Conservation (phyloP, 179 eudicot genomes). For the Drosera spatulata region DNA sequence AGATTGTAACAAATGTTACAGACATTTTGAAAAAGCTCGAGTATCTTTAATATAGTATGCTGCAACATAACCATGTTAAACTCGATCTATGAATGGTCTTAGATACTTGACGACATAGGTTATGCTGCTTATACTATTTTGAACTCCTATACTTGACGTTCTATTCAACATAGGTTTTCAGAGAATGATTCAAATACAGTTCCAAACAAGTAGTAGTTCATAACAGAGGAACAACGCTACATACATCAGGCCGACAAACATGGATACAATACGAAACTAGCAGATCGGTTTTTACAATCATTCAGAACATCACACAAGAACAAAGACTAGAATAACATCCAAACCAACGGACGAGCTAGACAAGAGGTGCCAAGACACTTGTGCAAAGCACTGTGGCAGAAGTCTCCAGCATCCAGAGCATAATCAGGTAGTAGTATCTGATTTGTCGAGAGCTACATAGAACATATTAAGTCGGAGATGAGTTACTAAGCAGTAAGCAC, state of each 20-base stretch:
- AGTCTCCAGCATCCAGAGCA: neutral
- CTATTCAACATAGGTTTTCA: neutral
- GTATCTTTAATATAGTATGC: no score
- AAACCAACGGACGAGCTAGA: no score
- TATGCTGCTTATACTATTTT: no score
- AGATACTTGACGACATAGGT: no score
- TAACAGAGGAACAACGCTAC: neutral
- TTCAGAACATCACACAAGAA: no score
- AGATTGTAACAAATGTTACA: no score
- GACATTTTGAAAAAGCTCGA: no score
- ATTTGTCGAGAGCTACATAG: conserved; percentile 2
- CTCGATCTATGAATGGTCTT: no score
- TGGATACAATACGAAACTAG: neutral
- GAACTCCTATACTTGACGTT: no score
- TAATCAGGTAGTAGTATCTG: neutral
- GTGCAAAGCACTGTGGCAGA: neutral
- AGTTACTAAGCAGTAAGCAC: neutral
- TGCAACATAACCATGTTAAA: no score
- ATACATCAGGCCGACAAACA: neutral
- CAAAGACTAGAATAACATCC: neutral
- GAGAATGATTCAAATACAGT: neutral
- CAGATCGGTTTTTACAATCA: neutral
- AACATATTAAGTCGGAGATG: neutral
- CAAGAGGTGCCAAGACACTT: neutral
- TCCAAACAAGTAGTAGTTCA: neutral